These are phyloP conservation scores for Escovopsis weberi DNA, from an alignment of 2,329 filamentous ascomycete species.

Conservation along the genomic window DNA sequence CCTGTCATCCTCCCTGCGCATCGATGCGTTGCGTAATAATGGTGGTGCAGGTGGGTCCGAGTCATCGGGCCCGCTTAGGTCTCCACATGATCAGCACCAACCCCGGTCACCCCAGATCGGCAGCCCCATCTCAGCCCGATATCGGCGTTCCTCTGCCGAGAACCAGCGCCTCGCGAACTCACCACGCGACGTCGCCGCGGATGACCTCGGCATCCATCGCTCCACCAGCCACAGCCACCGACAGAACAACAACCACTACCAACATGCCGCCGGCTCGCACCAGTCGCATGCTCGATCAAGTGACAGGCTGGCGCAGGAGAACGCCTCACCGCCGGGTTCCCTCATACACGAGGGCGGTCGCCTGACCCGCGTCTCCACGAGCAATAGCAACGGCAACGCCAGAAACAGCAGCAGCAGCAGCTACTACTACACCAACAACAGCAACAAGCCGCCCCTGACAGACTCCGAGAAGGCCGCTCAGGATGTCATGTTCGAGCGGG, in stretches of 20 bases:
- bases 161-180: conserved; percentile 24
- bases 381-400: no score
- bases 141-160: conserved; percentile 15
- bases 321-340: conserved; percentile 12
- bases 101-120: conserved; percentile 28
- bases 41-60: conserved; percentile 25
- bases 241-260: no score
- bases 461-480: conserved; percentile 63
- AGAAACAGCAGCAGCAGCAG: no score
- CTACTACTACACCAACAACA: no score
- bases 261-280: conserved; percentile 34
- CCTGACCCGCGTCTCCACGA: conserved; percentile 15
- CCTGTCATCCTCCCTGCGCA: conserved; percentile 13
- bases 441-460: conserved; percentile 24
- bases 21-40: conserved; percentile 19
- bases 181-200: conserved; percentile 30
- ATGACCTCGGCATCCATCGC: conserved; percentile 38
- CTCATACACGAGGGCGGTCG: conserved; percentile 20
- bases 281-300: conserved; percentile 26
- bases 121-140: conserved; percentile 25
- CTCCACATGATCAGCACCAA: conserved; percentile 28
- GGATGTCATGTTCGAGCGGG: conserved; percentile 79
- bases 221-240: no score
- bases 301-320: conserved; percentile 13
- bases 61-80: conserved; percentile 18